A percentile compares a stretch with the other conserved stretches of the same genome.
Conservation (phyloP, 345 rosid species). For the Pistacia atlantica region DNA sequence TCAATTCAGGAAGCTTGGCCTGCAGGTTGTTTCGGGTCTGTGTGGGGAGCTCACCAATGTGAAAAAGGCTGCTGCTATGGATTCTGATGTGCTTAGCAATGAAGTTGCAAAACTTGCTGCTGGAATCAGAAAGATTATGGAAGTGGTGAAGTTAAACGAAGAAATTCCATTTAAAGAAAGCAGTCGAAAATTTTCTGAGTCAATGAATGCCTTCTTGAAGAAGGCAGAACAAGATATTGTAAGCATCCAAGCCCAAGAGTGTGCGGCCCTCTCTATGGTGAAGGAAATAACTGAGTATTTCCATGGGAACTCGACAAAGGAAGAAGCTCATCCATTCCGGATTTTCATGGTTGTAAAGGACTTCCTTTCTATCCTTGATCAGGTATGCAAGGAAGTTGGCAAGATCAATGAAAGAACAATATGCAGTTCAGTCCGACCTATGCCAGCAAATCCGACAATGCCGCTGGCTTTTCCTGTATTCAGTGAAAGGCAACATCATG, state of each 20-base stretch:
- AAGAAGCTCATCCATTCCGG: conserved; percentile 79
- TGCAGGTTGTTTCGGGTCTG: conserved; percentile 78
- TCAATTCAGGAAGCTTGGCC: conserved; percentile 75
- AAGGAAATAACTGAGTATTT: conserved; percentile 86
- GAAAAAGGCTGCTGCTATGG: conserved; percentile 93
- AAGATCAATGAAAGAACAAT: conserved; percentile 79
- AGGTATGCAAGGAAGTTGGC: conserved; percentile 91
- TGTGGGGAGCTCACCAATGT: conserved; percentile 80
- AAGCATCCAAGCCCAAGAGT: conserved; percentile 52
- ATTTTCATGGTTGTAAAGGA: conserved; percentile 82
- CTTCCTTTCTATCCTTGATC: conserved; percentile 84
- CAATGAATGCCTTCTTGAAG: conserved; percentile 65
- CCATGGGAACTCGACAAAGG: conserved; percentile 80
- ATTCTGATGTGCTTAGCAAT: conserved; percentile 57
- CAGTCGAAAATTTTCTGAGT: conserved; percentile 47
- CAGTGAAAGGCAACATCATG: conserved; percentile 33
- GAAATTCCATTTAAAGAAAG: conserved; percentile 32
- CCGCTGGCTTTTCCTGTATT: conserved; percentile 54
- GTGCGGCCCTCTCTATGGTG: conserved; percentile 47
- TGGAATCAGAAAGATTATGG: conserved; percentile 60
- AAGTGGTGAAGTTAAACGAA: conserved; percentile 45
- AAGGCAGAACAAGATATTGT: conserved; percentile 71
- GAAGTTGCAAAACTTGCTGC: conserved; percentile 57
- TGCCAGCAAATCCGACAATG: conserved; percentile 34
- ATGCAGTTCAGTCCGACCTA: conserved; percentile 53